Evolutionary conservation across 345 rosid species (phyloP), one percentile per base, ranked within the genome.

Genomic region (Salix arbutifolia): DNA sequence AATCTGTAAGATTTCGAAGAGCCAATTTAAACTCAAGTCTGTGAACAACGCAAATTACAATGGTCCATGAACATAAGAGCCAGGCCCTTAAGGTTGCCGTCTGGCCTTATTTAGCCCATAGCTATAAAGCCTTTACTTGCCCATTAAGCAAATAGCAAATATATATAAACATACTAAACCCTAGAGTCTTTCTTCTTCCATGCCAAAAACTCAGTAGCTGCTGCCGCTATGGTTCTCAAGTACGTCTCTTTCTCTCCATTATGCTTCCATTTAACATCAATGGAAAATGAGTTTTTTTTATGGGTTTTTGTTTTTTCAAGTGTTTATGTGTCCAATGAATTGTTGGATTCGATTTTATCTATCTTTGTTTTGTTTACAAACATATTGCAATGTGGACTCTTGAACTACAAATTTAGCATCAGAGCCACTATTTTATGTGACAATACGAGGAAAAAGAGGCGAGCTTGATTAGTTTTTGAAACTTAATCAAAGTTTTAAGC

Each of bases 181-280:
- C 64, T 58, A 58, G 13, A 11, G 0, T 23, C 28, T 58, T 23
- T 11, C 13, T 3, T n/a, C 64, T 58, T 23, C 64, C 64, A 26
- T 58, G 64, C 64, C 64, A 58, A 58, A 58, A 56, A 58, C 23
- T 23, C 28, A 8, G 28, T 4, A 1, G 64, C 64, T 4, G 64
- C 64, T 0, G 64, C 44, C 5, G 5, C 23, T 52, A 80, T 80
- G 83, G 77, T 80, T 56, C 76, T 80, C 64, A 80, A 80, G 83
- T 71, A 71, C 11, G 77, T 26, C 18, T 28, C 23, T 33, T 14
- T n/a, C 69, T 40, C 18, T 23, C 16, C 64, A 58, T n/a, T 58
- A 4, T 8, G 0, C 0, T 2, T 53, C 8, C 60, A 30, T 33
- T 19, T 21, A 7, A 53, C 8, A 17, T 26, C 26, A 6, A 19